Percentiles rank a stretch among this genome's conserved stretches.
Evolutionary conservation across 2,329 filamentous ascomycete species (phyloP).

Genomic region (Cladosporium sp.): DNA sequence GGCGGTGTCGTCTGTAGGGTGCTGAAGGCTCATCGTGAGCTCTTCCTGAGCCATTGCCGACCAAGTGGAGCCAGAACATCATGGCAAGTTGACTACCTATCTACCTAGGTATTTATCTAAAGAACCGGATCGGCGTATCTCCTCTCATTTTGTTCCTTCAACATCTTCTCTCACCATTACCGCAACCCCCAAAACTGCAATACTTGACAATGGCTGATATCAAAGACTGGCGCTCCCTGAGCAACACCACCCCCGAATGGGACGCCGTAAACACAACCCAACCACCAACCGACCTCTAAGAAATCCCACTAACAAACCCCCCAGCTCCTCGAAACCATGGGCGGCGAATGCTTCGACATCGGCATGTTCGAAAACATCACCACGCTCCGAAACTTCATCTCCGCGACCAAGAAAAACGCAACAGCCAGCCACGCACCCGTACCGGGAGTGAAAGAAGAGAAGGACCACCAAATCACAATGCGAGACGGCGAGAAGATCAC

Average conservation of each 20-base stretch:
- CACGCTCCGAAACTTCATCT: conserved; percentile 19
- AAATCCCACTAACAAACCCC: background rate
- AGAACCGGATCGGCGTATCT: background rate
- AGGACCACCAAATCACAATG: conserved; percentile 37
- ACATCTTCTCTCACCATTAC: background rate
- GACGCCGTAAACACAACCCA: conserved; percentile 13
- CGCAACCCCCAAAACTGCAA: background rate
- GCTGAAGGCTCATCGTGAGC: background rate
- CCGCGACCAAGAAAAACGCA: conserved; percentile 16
- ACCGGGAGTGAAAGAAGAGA: conserved; percentile 29
- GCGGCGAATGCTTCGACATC: conserved; percentile 23
- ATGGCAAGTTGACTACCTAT: too few relatives aligned
- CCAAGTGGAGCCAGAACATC: background rate
- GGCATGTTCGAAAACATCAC: conserved; percentile 23
- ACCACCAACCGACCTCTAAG: background rate
- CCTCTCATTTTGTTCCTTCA: too few relatives aligned
- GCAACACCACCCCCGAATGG: conserved; percentile 24
- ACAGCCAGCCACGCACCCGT: conserved; percentile 14
- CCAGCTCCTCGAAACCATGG: conserved; percentile 16
- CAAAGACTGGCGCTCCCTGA: conserved; percentile 25
- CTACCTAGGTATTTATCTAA: too few relatives aligned
- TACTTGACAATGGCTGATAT: conserved; percentile 23
- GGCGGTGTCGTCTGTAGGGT: too few relatives aligned
- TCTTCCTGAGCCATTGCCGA: background rate
- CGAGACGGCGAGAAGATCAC: conserved; percentile 35